These are phyloP conservation scores for Conticribra weissflogii DNA, from an alignment of 108 stramenopile genomes.

Conservation along the genomic window DNA sequence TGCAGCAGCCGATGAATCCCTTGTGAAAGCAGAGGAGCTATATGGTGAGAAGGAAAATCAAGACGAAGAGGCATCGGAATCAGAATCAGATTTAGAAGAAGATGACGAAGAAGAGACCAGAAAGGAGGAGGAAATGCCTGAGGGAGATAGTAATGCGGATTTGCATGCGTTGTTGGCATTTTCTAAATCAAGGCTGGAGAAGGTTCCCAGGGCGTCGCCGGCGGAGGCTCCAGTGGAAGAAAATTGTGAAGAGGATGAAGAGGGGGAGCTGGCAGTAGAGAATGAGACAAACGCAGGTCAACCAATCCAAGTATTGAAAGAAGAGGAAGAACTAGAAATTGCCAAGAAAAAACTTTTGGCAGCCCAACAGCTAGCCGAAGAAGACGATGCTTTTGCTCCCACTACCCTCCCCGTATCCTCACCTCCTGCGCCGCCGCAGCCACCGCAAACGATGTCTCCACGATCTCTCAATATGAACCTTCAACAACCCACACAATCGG, in stretches of 20 bases:
- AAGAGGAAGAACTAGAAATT: too few species aligned
- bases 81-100: neutral
- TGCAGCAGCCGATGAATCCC: too few species aligned
- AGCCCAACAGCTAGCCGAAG: neutral
- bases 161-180: slow-evolving; percentile 10
- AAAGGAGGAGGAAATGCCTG: neutral
- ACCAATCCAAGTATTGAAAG: too few species aligned
- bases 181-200: slow-evolving; percentile 15
- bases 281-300: slow-evolving; percentile 7
- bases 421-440: too few species aligned
- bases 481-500: slow-evolving; percentile 8
- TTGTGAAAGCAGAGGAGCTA: too few species aligned
- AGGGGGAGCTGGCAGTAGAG: slow-evolving; percentile 9
- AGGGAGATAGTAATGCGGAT: slow-evolving; percentile 17
- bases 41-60: neutral
- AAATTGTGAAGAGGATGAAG: slow-evolving; percentile 21
- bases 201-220: neutral
- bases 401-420: too few species aligned
- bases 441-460: neutral
- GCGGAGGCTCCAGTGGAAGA: neutral
- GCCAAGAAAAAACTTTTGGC: too few species aligned
- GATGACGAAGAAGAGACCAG: neutral
- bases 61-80: neutral
- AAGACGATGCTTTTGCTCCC: too few species aligned
- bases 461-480: slow-evolving; percentile 16